Evolutionary conservation across 257 asterid genomes (phyloP).

Genomic region (Fraxinus quadrangulata): DNA sequence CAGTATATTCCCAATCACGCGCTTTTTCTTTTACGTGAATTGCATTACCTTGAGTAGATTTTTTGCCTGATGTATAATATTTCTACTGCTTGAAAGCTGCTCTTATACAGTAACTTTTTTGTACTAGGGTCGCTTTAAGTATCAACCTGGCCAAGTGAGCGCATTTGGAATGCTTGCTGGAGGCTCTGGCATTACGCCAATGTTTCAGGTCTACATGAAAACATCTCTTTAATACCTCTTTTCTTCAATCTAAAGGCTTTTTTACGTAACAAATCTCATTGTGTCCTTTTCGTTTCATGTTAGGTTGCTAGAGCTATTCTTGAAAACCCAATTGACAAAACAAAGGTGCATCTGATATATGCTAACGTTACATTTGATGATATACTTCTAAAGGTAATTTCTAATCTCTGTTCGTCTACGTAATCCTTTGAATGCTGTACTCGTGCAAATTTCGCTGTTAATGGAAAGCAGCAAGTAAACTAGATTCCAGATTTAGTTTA

Average conservation of each 20-base stretch:
- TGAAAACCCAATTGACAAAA: constrained; percentile 74
- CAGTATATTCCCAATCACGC: not conserved
- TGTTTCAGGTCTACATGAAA: constrained; percentile 43
- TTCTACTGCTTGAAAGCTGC: not conserved
- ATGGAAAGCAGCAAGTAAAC: not conserved
- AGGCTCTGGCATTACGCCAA: constrained; percentile 72
- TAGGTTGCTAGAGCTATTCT: constrained; percentile 93
- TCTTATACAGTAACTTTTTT: not conserved
- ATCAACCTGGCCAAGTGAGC: constrained; percentile 65
- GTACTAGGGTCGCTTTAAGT: constrained; percentile 61
- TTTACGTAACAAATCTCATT: not conserved
- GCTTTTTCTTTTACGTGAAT: not conserved
- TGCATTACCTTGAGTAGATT: not conserved
- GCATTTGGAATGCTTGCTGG: constrained; percentile 78
- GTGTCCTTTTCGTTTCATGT: constrained; percentile 20
- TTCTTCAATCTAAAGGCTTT: not conserved
- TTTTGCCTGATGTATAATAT: not conserved
- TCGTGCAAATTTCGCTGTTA: constrained; percentile 5
- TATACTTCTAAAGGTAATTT: constrained; percentile 81
- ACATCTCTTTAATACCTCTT: constrained; percentile 8
- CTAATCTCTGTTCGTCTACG: not conserved
- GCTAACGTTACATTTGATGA: constrained; percentile 90
- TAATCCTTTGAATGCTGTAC: constrained; percentile 15
- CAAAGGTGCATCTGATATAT: constrained; percentile 80
- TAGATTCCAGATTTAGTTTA: not conserved